These are phyloP conservation scores for Ogataea degrootiae DNA, from an alignment of 805 yeast species.

Conservation along the genomic window DNA sequence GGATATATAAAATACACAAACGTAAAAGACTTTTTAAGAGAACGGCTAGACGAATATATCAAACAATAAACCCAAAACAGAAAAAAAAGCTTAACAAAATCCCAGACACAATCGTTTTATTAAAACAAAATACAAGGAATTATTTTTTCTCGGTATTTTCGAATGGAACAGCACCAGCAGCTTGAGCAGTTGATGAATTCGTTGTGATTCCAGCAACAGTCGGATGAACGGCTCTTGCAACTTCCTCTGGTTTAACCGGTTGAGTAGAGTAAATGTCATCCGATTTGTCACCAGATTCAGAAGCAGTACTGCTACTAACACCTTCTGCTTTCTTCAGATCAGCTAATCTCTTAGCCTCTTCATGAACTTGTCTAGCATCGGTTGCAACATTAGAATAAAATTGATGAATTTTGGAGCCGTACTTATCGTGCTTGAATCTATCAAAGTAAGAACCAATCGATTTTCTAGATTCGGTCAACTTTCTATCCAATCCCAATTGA, in stretches of 20 bases:
- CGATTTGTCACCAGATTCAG: background rate
- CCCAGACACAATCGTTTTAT: background rate
- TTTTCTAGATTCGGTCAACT: conserved; percentile 32
- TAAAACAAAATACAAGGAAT: background rate
- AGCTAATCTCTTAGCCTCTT: conserved; percentile 69
- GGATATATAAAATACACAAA: background rate
- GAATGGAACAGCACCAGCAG: conserved; percentile 22
- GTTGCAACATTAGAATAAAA: conserved; percentile 53
- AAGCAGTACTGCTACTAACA: background rate
- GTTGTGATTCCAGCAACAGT: conserved; percentile 18
- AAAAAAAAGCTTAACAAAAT: background rate
- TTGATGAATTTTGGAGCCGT: conserved; percentile 56
- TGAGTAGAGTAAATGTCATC: background rate
- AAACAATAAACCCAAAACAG: background rate
- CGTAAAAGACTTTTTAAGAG: background rate
- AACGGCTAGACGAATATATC: background rate
- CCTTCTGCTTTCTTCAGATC: conserved; percentile 41
- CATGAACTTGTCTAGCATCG: conserved; percentile 62
- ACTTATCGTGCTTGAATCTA: conserved; percentile 39
- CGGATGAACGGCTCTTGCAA: conserved; percentile 8
- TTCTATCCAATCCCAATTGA: conserved; percentile 37
- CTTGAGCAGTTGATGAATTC: conserved; percentile 14
- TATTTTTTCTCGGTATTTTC: conserved; percentile 16
- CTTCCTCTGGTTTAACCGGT: background rate
- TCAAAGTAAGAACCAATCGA: conserved; percentile 43